Conservation (phyloP, 148 eudicot species). For the Cornus kousa region DNA sequence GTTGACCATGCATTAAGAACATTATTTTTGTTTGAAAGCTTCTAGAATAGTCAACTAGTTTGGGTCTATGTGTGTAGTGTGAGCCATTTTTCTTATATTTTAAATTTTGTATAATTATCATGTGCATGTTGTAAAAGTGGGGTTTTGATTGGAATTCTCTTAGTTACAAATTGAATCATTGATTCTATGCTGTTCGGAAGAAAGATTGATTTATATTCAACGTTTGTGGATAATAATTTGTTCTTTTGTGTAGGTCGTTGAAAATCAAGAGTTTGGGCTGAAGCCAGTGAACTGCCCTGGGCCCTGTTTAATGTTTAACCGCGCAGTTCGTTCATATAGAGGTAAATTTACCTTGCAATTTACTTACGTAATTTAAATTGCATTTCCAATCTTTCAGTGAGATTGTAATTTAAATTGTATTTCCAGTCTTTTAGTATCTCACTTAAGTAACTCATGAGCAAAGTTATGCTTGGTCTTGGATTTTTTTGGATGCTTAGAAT, state of each 20-base stretch:
- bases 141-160: not conserved
- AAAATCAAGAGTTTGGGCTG: constrained; percentile 80
- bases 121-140: not conserved
- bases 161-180: not conserved
- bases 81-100: not conserved
- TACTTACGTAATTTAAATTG: not conserved
- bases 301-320: constrained; percentile 91
- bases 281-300: constrained; percentile 99
- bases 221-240: not conserved
- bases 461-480: too few species aligned
- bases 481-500: too few species aligned
- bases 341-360: constrained; percentile 33
- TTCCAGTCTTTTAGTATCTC: not conserved
- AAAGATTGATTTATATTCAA: not conserved
- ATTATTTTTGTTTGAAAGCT: too few species aligned
- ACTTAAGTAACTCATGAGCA: too few species aligned
- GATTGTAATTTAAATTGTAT: too few species aligned
- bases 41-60: too few species aligned
- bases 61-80: too few species aligned
- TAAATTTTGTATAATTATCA: too few species aligned
- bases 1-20: too few species aligned
- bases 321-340: constrained; percentile 95
- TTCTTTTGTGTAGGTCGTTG: constrained; percentile 50
- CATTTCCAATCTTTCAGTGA: not conserved
- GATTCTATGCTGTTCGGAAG: not conserved